phyloP scores from a whole-genome alignment of 2,329 filamentous ascomycete genomes.

The Dactylonectria macrodidyma region DNA sequence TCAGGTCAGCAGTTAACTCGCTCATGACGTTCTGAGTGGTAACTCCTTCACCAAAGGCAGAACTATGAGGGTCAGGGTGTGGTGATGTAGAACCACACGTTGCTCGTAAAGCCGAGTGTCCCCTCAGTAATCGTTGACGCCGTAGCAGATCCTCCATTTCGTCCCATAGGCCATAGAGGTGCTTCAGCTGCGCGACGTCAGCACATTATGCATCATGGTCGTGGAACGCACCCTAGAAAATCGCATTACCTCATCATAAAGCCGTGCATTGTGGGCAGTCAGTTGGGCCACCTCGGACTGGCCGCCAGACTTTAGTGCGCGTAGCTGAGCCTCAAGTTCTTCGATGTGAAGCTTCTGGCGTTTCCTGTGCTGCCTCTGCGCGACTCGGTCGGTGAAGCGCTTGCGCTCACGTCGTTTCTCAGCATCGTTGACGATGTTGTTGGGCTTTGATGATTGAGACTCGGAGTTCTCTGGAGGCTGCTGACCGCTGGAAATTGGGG shows the following conservation, averaged over 20 bases:
- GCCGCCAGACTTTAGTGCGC: slow-evolving; percentile 8
- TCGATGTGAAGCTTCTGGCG: slow-evolving; percentile 29
- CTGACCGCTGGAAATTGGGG: too few relatives aligned
- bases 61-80: background rate
- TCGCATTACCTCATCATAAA: slow-evolving; percentile 18
- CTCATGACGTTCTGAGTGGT: background rate
- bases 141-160: slow-evolving; percentile 23
- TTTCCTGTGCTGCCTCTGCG: slow-evolving; percentile 26
- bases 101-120: background rate
- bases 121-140: slow-evolving; percentile 17
- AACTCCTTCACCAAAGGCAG: background rate
- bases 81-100: background rate
- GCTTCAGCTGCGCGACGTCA: slow-evolving; percentile 8
- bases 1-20: background rate
- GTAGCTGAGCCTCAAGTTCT: slow-evolving; percentile 21
- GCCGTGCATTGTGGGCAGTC: slow-evolving; percentile 11
- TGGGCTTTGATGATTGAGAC: background rate
- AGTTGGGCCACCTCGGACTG: slow-evolving; percentile 16
- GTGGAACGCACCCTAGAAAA: too few relatives aligned
- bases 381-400: slow-evolving; percentile 23
- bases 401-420: slow-evolving; percentile 20
- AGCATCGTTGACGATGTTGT: background rate
- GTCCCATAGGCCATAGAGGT: slow-evolving; percentile 18
- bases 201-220: background rate
- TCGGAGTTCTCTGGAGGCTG: background rate